These are phyloP conservation scores for Naganishia friedmannii DNA, from an alignment of 768 basidiomycete species.

Conservation along the genomic window DNA sequence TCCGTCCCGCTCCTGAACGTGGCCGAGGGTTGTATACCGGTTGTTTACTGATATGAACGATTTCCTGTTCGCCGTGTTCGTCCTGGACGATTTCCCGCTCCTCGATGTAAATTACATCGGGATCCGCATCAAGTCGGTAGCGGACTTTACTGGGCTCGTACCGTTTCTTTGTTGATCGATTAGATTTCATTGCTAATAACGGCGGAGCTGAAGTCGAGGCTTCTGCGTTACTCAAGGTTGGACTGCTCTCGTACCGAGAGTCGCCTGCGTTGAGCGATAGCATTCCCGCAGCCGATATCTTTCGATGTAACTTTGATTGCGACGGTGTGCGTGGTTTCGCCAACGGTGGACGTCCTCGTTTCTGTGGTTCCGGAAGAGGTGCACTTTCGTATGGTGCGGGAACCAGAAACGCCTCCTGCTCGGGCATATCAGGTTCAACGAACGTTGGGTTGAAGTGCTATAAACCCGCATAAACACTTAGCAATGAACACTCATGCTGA, in stretches of 20 bases:
- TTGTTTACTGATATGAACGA: constrained; percentile 22
- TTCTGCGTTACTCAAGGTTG: neutral
- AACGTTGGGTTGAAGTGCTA: constrained; percentile 26
- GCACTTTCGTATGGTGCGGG: constrained; percentile 17
- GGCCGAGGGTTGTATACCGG: constrained; percentile 28
- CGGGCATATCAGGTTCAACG: constrained; percentile 10
- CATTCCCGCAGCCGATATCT: neutral
- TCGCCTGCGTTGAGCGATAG: neutral
- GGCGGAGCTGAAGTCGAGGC: neutral
- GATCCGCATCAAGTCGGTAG: constrained; percentile 28
- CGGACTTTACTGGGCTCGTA: constrained; percentile 26
- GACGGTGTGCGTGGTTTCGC: constrained; percentile 1
- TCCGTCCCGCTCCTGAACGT: constrained; percentile 15
- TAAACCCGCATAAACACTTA: neutral
- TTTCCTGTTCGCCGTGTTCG: constrained; percentile 17
- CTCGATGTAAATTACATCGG: constrained; percentile 29
- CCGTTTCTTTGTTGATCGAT: constrained; percentile 13
- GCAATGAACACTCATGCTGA: neutral
- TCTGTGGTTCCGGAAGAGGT: constrained; percentile 32
- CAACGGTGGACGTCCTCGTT: constrained; percentile 29
- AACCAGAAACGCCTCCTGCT: constrained; percentile 25
- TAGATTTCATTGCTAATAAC: neutral
- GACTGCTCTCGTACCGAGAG: neutral
- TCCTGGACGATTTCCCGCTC: constrained; percentile 21
- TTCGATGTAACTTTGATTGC: neutral